Base-by-base conservation (phyloP, 306 rosid species). In the Gynostemma pentaphyllum region DNA sequence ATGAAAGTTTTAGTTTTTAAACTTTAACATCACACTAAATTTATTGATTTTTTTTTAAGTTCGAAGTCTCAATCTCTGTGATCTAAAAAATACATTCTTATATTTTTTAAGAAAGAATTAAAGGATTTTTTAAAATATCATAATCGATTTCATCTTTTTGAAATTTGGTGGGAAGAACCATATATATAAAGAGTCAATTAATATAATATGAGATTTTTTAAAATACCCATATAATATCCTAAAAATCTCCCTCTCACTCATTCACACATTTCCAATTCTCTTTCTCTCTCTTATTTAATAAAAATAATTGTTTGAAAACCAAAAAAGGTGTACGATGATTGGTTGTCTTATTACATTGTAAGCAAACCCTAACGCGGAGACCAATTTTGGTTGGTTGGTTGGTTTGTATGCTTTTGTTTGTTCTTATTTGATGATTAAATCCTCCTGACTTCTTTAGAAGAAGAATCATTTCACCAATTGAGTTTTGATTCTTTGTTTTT, bases 301-400 rank as follows among this genome's bases (percentile, higher is more conserved):
- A n/a, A 26, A 47, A 47, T 47, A 19, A 47, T 47, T 19, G 13
- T 21, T 7, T 2, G 0, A 30, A 30, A 30, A 4, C 2, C 29
- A 29, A 54, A 55, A 8, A 55, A 32, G 32, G 42, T 16, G 42
- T 32, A 55, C 44, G 62, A 55, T 55, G 62, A 55, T 55, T 55
- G 27, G 62, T 0, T 32, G 26, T 30, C n/a, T 55, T 55, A 55
- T 55, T 30, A 55, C 32, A 29, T 55, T 55, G 62, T 11, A 55
- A 16, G 44, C 13, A 30, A 55, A 55, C 16, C 62, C 44, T 30
- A 41, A 55, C 62, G 62, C 62, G 44, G 62, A 30, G 42, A 55
- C 62, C 62, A 55, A 55, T 30, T n/a, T 55, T 55, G 44, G 62
- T 55, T 55, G 57, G 57, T 51, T 50, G 62, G 41, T 53, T 26